Evolutionary conservation across 257 asterid species (phyloP), one percentile per base, ranked within the genome.

Genomic region (Solanum sparsipilum): DNA sequence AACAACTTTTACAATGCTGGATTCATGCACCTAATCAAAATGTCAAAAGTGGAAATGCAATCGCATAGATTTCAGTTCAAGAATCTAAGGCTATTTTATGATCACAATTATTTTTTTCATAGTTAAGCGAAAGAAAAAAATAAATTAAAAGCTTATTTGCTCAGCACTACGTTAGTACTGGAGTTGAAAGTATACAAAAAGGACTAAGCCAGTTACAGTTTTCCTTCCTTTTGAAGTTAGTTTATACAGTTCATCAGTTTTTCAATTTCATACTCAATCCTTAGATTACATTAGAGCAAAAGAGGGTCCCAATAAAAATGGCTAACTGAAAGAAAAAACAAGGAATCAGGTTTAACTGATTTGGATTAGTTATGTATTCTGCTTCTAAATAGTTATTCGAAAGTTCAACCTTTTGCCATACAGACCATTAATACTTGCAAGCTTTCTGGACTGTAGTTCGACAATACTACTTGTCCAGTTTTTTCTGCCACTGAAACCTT

Each of bases 1-100:
- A 20, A 95, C 95, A 89, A 96, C 74, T 89, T 95, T 95, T 84
- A 86, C 72, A 89, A 94, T 88, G 94, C 96, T 90, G 87, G 90
- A 91, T 87, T 92, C 95, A 46, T 84, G 74, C 52, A 92, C 99
- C 99, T 96, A 90, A 83, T 36, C 23, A 56, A 46, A 35, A 48
- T 44, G 20, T 81, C 18, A 81, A 81, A 27, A 13, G 39, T 81
- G 5, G 68, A 81, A 46, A 29, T 8, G 27, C 68, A 81, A 46
- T 46, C 2, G 1, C 27, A 27, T 16, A 41, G 25, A 78, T 13
- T 78, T 78, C 63, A 78, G 84, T 79, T 79, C 39, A 27, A 44
- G 38, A 79, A 78, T 25, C 44, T 44, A 16, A 18, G 27, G 39
- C 38, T 46, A 27, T 13, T 81, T 81, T 48, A 5, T 29, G 52